phyloP scores from a whole-genome alignment of 495 filamentous ascomycete species.

The Aspergillus ostianus region DNA sequence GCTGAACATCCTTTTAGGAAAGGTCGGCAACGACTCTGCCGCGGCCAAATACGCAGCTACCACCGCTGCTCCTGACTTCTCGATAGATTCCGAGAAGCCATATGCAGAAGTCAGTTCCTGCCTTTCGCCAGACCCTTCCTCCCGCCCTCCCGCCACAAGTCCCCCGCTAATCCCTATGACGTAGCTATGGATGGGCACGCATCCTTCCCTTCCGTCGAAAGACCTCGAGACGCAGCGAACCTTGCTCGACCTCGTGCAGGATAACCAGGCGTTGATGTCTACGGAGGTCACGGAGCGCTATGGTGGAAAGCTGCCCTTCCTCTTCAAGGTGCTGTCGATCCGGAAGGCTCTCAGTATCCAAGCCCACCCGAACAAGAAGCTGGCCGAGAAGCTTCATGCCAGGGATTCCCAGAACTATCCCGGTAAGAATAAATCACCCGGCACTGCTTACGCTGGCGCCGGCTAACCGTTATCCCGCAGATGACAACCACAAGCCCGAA shows the following conservation, averaged over 20 bases:
- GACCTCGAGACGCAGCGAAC: slow-evolving; percentile 81
- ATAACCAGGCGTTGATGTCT: slow-evolving; percentile 80
- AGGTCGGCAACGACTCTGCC: slow-evolving; percentile 72
- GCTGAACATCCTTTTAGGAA: slow-evolving; percentile 46
- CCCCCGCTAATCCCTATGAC: slow-evolving; percentile 7
- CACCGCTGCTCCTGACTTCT: slow-evolving; percentile 66
- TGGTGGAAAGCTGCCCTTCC: slow-evolving; percentile 81
- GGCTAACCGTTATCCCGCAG: slow-evolving; percentile 33
- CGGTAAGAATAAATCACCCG: slow-evolving; percentile 34
- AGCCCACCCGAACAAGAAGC: slow-evolving; percentile 96
- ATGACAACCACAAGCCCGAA: slow-evolving; percentile 99
- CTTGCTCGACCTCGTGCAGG: slow-evolving; percentile 83
- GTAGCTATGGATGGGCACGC: slow-evolving; percentile 98
- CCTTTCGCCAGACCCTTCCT: too few relatives aligned
- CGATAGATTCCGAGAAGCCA: slow-evolving; percentile 71
- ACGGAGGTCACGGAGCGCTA: slow-evolving; percentile 67
- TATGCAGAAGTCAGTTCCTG: slow-evolving; percentile 73
- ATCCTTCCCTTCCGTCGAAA: slow-evolving; percentile 91
- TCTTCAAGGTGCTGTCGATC: slow-evolving; percentile 96
- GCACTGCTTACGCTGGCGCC: background rate
- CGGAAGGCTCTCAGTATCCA: slow-evolving; percentile 94
- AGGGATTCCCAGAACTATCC: slow-evolving; percentile 92
- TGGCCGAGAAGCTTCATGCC: slow-evolving; percentile 84
- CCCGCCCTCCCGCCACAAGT: background rate
- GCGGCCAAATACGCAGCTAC: slow-evolving; percentile 75